Conservation (phyloP, 805 yeast genomes). For the Jamesozyma lodderae region DNA sequence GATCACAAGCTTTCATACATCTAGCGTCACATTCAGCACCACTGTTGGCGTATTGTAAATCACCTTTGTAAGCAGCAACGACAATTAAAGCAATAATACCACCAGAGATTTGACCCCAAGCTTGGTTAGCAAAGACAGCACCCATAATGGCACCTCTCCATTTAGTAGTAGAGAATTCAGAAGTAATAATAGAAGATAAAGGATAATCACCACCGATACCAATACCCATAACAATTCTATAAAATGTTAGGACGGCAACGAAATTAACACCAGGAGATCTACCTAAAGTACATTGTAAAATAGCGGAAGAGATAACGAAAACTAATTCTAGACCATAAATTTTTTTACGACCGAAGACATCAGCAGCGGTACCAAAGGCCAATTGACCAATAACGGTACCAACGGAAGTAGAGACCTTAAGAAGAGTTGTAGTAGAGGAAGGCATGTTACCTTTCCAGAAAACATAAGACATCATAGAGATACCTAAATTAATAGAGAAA, state of each 20-base stretch:
- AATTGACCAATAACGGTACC: slow-evolving; percentile 91
- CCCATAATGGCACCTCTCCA: slow-evolving; percentile 99
- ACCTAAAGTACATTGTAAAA: slow-evolving; percentile 70
- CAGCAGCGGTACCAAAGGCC: slow-evolving; percentile 76
- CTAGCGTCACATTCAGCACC: slow-evolving; percentile 52
- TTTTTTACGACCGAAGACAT: slow-evolving; percentile 74
- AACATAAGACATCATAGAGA: slow-evolving; percentile 69
- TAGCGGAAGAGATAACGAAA: slow-evolving; percentile 70
- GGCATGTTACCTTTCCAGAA: slow-evolving; percentile 63
- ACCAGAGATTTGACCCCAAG: slow-evolving; percentile 87
- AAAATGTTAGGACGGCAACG: slow-evolving; percentile 63
- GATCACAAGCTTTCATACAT: slow-evolving; percentile 76
- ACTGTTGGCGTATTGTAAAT: slow-evolving; percentile 43
- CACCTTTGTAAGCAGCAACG: slow-evolving; percentile 67
- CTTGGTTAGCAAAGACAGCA: slow-evolving; percentile 94
- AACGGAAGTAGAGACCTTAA: slow-evolving; percentile 84
- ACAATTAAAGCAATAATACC: slow-evolving; percentile 74
- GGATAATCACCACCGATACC: slow-evolving; percentile 99
- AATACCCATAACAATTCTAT: slow-evolving; percentile 84
- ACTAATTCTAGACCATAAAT: slow-evolving; percentile 83
- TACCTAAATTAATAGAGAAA: slow-evolving; percentile 78
- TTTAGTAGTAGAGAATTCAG: slow-evolving; percentile 87
- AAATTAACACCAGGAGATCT: slow-evolving; percentile 61
- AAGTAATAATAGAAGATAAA: slow-evolving; percentile 82
- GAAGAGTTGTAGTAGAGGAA: slow-evolving; percentile 59